phyloP scores from a whole-genome alignment of 495 filamentous ascomycete genomes.

The Penicillium roqueforti region DNA sequence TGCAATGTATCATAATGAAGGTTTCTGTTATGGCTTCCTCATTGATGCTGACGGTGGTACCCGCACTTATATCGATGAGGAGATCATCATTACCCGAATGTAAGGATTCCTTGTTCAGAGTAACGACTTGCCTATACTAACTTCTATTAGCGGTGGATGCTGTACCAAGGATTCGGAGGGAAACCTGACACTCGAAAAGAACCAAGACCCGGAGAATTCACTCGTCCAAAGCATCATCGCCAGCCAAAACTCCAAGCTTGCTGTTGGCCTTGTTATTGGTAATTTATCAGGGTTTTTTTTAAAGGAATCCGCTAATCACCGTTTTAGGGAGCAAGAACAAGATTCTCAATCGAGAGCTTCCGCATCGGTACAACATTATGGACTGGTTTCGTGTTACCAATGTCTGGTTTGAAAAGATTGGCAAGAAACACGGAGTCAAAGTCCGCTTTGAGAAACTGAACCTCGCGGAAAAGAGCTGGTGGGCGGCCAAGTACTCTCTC shows the following conservation, averaged over 20 bases:
- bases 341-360: conserved; percentile 49
- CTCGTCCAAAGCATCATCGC: conserved; percentile 34
- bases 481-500: conserved; percentile 43
- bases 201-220: conserved; percentile 37
- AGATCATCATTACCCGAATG: conserved; percentile 64
- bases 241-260: conserved; percentile 30
- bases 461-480: conserved; percentile 61
- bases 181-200: conserved; percentile 35
- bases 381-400: conserved; percentile 69
- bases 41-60: conserved; percentile 54
- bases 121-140: conserved; percentile 12
- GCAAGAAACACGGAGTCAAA: conserved; percentile 44
- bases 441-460: conserved; percentile 71
- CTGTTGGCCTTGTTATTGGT: conserved; percentile 61
- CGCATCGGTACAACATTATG: conserved; percentile 65
- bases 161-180: conserved; percentile 36
- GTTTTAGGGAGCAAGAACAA: conserved; percentile 49
- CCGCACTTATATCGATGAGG: conserved; percentile 56
- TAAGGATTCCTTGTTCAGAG: conserved; percentile 26
- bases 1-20: conserved; percentile 48
- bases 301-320: conserved; percentile 7
- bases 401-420: conserved; percentile 63
- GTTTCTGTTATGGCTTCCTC: conserved; percentile 54
- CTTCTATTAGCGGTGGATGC: conserved; percentile 49
- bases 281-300: conserved; percentile 12